Base-by-base conservation (phyloP, 495 filamentous ascomycete genomes). In the Rusavskia elegans region DNA sequence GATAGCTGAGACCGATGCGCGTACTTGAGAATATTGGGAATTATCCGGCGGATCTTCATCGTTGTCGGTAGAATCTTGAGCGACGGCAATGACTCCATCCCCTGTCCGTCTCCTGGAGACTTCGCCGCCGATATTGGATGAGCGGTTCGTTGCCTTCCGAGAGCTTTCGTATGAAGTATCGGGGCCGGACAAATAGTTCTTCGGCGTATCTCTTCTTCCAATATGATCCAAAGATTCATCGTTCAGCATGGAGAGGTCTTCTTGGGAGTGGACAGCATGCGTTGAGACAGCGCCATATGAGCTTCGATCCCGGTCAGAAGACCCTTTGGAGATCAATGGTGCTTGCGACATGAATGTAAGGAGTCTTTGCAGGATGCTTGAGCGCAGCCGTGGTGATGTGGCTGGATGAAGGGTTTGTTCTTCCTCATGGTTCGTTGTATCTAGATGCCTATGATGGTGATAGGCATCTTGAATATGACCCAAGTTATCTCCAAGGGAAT, bases 1-100 rank as follows among this genome's bases (percentile, higher is more conserved):
- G 14, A 73, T 80, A 5, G 84, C 77, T 8, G 81, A 71, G 9
- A 90, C 85, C 0, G 83, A 85, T 25, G 86, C 86, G 50, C 86
- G 77, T 5, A 90, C 86, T 69, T 85, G 80, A 9, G 83, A 60
- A 64, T 87, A 75, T 44, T 40, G 56, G 10, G 56, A 58, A 14
- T 58, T 58, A 21, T 58, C 56, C 4, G 27, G 45, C 48, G 56
- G 52, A 29, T 58, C 52, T 10, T 44, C 52, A 29, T 58, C 52
- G 6, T 49, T 48, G 17, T 49, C 42, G 14, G 49, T 29, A 10
- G 29, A 35, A 19, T 38, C 17, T 17, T 44, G 32, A 7, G 42
- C 19, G 5, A 30, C 49, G 10, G 21, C 36, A 16, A 27, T 49
- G 36, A 16, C 36, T 41, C 7, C 52, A 40, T 25, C 37, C 46